phyloP scores from a whole-genome alignment of 2,329 filamentous ascomycete species.

The Monosporascus sp. region DNA sequence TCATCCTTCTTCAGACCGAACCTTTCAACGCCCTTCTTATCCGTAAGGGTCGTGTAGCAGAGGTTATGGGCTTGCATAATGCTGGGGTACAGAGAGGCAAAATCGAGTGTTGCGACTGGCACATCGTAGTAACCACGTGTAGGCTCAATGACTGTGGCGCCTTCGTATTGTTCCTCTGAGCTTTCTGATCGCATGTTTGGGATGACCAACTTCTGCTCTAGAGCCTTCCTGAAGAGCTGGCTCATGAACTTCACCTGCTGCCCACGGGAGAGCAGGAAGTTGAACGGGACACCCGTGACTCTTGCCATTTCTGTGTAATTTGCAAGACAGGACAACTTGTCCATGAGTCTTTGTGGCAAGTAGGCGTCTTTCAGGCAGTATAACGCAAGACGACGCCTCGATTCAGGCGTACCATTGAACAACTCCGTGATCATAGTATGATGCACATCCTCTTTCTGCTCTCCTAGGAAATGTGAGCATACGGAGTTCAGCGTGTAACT shows the following conservation, averaged over 20 bases:
- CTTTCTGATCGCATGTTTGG: constrained; percentile 71
- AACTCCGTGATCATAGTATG: constrained; percentile 99
- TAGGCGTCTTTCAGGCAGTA: constrained; percentile 99
- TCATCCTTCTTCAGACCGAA: constrained; percentile 77
- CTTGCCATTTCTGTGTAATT: constrained; percentile 99
- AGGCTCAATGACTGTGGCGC: constrained; percentile 96
- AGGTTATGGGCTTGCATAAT: constrained; percentile 99
- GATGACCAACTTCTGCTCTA: constrained; percentile 90
- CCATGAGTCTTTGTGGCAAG: constrained; percentile 87
- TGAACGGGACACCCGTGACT: constrained; percentile 97
- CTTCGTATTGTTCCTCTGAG: constrained; percentile 88
- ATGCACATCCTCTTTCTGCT: constrained; percentile 98
- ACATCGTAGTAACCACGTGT: constrained; percentile 90
- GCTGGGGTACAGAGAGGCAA: constrained; percentile 94
- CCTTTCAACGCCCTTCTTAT: constrained; percentile 70
- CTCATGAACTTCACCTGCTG: constrained; percentile 98
- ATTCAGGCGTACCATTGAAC: constrained; percentile 94
- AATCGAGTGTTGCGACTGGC: constrained; percentile 95
- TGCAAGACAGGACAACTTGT: constrained; percentile 96
- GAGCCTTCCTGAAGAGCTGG: constrained; percentile 89
- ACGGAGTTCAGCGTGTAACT: constrained; percentile 98
- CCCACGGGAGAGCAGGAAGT: constrained; percentile 82
- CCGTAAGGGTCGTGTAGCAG: constrained; percentile 91
- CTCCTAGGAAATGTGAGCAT: constrained; percentile 86
- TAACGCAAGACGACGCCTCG: constrained; percentile 79